A percentile compares a stretch with the other conserved stretches of the same genome.
phyloP scores from a whole-genome alignment of 1,284 basidiomycete genomes.

The Cryptococcus sp. region DNA sequence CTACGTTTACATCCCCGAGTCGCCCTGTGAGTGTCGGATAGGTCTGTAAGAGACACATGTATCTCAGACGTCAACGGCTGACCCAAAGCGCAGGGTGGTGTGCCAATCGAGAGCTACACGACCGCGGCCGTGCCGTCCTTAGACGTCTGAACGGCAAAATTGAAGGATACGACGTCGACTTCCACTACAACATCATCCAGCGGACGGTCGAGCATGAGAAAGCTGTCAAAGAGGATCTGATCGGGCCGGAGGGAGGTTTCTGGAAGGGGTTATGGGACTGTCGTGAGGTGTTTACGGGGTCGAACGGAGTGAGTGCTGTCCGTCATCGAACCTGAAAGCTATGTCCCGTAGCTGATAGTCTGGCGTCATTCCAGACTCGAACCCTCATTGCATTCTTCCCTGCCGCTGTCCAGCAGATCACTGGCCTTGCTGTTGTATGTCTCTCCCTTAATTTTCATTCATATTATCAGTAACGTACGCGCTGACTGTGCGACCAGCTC shows the following conservation, averaged over 20 bases:
- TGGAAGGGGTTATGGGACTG: constrained; percentile 10
- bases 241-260: constrained; percentile 1
- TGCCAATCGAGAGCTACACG: constrained; percentile 22
- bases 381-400: constrained; percentile 34
- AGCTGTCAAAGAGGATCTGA: constrained; percentile 9
- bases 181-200: constrained; percentile 26
- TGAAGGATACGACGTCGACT: constrained; percentile 29
- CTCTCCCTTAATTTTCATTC: too few relatives aligned
- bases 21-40: constrained; percentile 14
- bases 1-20: constrained; percentile 22
- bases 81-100: constrained; percentile 16
- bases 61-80: background rate
- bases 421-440: constrained; percentile 25
- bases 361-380: constrained; percentile 21
- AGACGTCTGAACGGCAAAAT: constrained; percentile 25
- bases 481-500: constrained; percentile 2
- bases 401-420: constrained; percentile 28
- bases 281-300: constrained; percentile 2
- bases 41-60: too few relatives aligned
- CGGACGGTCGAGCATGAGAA: constrained; percentile 25
- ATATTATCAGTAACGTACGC: too few relatives aligned
- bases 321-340: too few relatives aligned
- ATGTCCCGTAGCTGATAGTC: too few relatives aligned
- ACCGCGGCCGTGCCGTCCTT: constrained; percentile 20
- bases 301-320: constrained; percentile 1